Conservation (phyloP, 768 basidiomycete genomes). For the Pleurotus platypus region DNA sequence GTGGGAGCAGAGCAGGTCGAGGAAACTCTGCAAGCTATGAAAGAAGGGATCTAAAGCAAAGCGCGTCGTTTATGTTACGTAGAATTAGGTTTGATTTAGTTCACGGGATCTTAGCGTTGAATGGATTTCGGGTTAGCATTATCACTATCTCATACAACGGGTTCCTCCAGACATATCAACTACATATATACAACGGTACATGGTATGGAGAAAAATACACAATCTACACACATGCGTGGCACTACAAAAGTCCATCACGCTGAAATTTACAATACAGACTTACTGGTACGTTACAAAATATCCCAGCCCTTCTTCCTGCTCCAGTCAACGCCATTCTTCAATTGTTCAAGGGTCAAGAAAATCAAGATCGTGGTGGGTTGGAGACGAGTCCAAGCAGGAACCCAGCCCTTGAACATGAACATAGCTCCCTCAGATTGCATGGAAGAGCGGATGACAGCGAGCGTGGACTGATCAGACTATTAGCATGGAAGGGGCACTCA, state of each 20-base stretch:
- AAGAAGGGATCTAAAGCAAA: background rate
- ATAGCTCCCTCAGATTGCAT: constrained; percentile 73
- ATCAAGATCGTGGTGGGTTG: constrained; percentile 88
- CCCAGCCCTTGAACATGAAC: constrained; percentile 94
- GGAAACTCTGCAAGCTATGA: background rate
- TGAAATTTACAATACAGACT: background rate
- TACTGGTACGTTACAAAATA: background rate
- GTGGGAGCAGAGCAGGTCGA: constrained; percentile 5
- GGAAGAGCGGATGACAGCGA: constrained; percentile 65
- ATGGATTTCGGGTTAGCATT: too few relatives aligned
- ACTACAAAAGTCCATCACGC: background rate
- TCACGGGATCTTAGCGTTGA: too few relatives aligned
- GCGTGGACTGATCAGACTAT: constrained; percentile 48
- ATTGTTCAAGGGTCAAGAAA: constrained; percentile 80
- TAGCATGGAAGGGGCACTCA: background rate
- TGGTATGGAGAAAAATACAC: background rate
- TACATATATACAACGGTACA: background rate
- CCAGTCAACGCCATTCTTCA: constrained; percentile 71
- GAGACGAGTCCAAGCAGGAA: constrained; percentile 82
- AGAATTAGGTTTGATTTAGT: too few relatives aligned
- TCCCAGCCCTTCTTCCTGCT: constrained; percentile 36
- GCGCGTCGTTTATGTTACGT: background rate
- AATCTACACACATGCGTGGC: background rate
- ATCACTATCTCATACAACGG: too few relatives aligned
- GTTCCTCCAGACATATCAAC: too few relatives aligned